A percentile compares a stretch with the other conserved stretches of the same genome.
phyloP scores from a whole-genome alignment of 2,329 filamentous ascomycete species.

The Epichloe uncinata region DNA sequence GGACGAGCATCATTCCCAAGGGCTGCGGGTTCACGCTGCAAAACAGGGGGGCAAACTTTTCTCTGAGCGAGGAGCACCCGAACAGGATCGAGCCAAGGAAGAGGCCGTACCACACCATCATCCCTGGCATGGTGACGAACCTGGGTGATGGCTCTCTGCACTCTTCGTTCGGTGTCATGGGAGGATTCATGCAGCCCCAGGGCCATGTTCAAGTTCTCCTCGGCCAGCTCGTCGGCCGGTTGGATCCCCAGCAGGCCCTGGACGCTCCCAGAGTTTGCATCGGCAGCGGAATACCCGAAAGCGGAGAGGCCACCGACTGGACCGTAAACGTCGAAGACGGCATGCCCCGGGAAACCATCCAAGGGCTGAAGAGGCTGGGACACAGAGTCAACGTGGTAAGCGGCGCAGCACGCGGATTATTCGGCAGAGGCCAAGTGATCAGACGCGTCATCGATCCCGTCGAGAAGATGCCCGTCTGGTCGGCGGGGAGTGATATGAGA shows the following conservation, averaged over 20 bases:
- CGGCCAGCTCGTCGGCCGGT: conserved; percentile 71
- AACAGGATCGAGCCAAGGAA: conserved; percentile 73
- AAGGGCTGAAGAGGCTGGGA: conserved; percentile 54
- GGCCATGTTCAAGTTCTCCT: conserved; percentile 88
- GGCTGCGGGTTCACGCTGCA: conserved; percentile 90
- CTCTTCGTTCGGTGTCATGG: conserved; percentile 91
- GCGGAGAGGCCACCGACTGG: conserved; percentile 42
- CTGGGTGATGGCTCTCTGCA: conserved; percentile 59
- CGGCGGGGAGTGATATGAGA: conserved; percentile 75
- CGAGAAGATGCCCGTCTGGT: conserved; percentile 64
- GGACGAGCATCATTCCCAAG: conserved; percentile 70
- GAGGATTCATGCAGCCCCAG: conserved; percentile 96
- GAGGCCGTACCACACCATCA: conserved; percentile 94
- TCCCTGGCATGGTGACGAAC: conserved; percentile 81
- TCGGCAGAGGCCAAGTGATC: conserved; percentile 82
- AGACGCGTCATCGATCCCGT: conserved; percentile 55
- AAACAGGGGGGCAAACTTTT: conserved; percentile 79
- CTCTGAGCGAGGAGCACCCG: conserved; percentile 55
- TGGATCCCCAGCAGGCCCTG: conserved; percentile 75
- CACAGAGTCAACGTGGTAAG: conserved; percentile 58
- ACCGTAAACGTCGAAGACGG: conserved; percentile 75
- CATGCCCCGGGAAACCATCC: conserved; percentile 53
- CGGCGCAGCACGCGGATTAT: conserved; percentile 54
- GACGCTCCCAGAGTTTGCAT: conserved; percentile 90
- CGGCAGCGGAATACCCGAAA: conserved; percentile 54